A percentile compares a stretch with the other conserved stretches of the same genome.
Evolutionary conservation across 2,329 filamentous ascomycete genomes (phyloP).

Genomic region (Ophiocordyceps camponoti-saundersi): DNA sequence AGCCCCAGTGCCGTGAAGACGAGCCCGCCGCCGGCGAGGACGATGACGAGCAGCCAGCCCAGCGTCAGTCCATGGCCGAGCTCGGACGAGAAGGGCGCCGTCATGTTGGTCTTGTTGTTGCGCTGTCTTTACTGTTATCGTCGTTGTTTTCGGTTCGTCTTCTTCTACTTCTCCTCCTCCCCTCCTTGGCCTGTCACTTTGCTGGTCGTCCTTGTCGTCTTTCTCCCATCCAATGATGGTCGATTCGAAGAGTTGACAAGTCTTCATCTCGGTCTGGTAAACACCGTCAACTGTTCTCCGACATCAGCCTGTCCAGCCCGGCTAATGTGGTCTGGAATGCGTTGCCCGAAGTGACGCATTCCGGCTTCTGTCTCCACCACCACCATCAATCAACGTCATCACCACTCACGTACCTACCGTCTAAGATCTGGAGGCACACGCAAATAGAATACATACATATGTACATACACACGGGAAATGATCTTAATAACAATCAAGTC

Average conservation of each 20-base stretch:
- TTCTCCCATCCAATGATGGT: no score
- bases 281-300: neutral
- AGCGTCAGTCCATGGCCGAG: constrained; percentile 10
- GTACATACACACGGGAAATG: neutral
- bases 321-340: constrained; percentile 18
- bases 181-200: neutral
- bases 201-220: no score
- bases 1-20: constrained; percentile 25
- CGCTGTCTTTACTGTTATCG: neutral
- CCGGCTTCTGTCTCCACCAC: constrained; percentile 9
- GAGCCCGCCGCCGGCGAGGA: constrained; percentile 27
- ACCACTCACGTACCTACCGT: neutral
- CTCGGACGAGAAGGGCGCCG: neutral
- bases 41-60: constrained; percentile 26
- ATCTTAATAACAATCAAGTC: neutral
- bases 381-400: neutral
- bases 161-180: neutral
- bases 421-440: neutral
- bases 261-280: neutral
- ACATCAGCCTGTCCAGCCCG: neutral
- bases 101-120: constrained; percentile 3
- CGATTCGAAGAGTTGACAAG: neutral
- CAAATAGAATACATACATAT: neutral
- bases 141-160: neutral
- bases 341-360: constrained; percentile 20